A percentile compares a stretch with the other conserved stretches of the same genome.
Evolutionary conservation across 2,329 filamentous ascomycete genomes (phyloP).

Genomic region (Neopestalotiopsis rosae): DNA sequence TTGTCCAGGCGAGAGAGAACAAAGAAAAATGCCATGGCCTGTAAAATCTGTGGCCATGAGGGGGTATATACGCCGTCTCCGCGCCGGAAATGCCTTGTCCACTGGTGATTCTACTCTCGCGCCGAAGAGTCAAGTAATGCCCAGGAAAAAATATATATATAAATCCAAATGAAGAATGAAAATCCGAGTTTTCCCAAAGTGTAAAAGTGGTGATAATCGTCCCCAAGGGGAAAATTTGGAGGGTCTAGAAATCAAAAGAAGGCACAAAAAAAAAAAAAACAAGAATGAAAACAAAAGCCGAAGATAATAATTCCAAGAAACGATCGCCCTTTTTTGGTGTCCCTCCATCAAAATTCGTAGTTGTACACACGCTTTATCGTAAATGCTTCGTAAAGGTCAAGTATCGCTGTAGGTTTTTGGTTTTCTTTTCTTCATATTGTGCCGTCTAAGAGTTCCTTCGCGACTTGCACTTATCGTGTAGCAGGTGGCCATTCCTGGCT

Average conservation of each 20-base stretch:
- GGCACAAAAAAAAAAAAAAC: too few relatives aligned
- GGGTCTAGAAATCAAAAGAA: neutral
- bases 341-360: neutral
- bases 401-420: neutral
- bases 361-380: constrained; percentile 16
- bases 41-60: neutral
- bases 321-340: constrained; percentile 2
- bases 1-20: constrained; percentile 6
- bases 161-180: neutral
- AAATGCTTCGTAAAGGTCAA: constrained; percentile 15
- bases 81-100: neutral
- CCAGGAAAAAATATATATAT: neutral
- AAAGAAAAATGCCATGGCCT: neutral
- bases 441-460: constrained; percentile 51
- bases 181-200: neutral
- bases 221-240: neutral
- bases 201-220: neutral
- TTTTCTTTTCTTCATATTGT: neutral
- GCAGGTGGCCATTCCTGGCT: constrained; percentile 83
- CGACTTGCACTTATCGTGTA: constrained; percentile 92
- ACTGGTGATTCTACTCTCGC: neutral
- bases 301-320: neutral
- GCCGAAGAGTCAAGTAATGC: neutral
- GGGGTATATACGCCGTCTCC: constrained; percentile 16
- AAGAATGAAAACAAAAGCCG: neutral